phyloP scores from a whole-genome alignment of 768 basidiomycete genomes.

The Russula emetica region DNA sequence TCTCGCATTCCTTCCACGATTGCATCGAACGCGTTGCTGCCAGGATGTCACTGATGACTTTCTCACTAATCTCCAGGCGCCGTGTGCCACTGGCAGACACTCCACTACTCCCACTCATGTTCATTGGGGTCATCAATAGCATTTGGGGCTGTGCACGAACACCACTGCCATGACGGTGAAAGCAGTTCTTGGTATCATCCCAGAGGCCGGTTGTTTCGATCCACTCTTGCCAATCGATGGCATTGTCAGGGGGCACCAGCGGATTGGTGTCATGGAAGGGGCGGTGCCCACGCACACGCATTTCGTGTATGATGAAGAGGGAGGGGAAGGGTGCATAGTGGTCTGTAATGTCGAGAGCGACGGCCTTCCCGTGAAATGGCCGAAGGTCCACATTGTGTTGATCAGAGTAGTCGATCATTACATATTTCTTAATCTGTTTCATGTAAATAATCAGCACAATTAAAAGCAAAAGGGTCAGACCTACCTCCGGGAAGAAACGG shows the following conservation, averaged over 20 bases:
- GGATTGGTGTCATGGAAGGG: constrained; percentile 32
- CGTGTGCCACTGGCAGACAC: too few species aligned
- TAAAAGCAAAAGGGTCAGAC: constrained; percentile 5
- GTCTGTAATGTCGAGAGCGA: constrained; percentile 35
- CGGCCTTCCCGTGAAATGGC: constrained; percentile 36
- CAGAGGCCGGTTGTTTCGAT: not conserved
- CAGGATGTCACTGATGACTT: not conserved
- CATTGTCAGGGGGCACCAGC: constrained; percentile 19
- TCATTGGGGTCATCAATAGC: not conserved
- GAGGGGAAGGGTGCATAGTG: constrained; percentile 34
- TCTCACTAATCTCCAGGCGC: too few species aligned
- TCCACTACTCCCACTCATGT: too few species aligned
- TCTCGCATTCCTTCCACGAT: not conserved
- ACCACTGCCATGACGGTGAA: not conserved
- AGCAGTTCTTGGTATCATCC: not conserved
- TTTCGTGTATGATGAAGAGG: constrained; percentile 38
- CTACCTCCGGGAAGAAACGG: constrained; percentile 32
- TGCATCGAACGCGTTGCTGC: not conserved
- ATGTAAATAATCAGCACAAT: not conserved
- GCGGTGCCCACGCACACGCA: constrained; percentile 35
- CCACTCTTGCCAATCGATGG: constrained; percentile 13
- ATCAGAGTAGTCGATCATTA: constrained; percentile 35
- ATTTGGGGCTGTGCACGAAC: not conserved
- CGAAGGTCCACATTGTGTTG: not conserved
- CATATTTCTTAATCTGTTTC: constrained; percentile 29